phyloP scores from a whole-genome alignment of 345 rosid species.

The Syzygium aromaticum region DNA sequence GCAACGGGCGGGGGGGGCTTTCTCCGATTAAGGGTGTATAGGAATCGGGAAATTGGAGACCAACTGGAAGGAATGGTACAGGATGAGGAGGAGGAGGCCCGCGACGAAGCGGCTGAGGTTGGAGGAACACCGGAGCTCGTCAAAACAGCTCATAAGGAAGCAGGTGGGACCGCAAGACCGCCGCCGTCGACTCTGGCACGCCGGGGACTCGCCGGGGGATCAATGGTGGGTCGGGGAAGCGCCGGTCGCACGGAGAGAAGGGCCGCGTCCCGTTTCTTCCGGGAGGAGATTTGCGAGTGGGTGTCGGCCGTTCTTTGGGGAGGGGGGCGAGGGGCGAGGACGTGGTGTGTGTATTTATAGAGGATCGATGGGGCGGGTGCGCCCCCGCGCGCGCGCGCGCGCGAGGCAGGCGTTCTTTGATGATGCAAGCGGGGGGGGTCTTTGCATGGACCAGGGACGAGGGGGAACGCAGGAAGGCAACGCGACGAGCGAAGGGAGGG shows the following conservation, averaged over 20 bases:
- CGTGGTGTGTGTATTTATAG: too few species aligned
- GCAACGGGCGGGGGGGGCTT: not conserved
- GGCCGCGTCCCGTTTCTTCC: too few species aligned
- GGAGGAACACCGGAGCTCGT: constrained; percentile 39
- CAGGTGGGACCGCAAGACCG: not conserved
- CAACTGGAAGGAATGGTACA: constrained; percentile 36
- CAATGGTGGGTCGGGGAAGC: not conserved
- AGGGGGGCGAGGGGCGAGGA: too few species aligned
- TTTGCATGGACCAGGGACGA: not conserved
- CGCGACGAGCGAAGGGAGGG: not conserved
- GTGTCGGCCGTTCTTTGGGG: too few species aligned
- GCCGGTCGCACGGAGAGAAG: not conserved
- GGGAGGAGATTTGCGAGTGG: too few species aligned
- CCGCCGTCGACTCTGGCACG: not conserved
- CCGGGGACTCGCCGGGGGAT: not conserved
- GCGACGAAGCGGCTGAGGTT: constrained; percentile 57
- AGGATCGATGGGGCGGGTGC: too few species aligned
- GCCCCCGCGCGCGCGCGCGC: too few species aligned
- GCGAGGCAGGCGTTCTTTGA: not conserved
- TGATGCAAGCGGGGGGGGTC: not conserved
- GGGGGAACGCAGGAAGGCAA: not conserved
- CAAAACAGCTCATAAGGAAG: constrained; percentile 42
- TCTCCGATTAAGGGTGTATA: constrained; percentile 31
- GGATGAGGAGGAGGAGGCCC: constrained; percentile 38
- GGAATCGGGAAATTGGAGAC: constrained; percentile 54